Evolutionary conservation across 1,284 basidiomycete genomes (phyloP).

Genomic region (Microbotryum scabiosae): DNA sequence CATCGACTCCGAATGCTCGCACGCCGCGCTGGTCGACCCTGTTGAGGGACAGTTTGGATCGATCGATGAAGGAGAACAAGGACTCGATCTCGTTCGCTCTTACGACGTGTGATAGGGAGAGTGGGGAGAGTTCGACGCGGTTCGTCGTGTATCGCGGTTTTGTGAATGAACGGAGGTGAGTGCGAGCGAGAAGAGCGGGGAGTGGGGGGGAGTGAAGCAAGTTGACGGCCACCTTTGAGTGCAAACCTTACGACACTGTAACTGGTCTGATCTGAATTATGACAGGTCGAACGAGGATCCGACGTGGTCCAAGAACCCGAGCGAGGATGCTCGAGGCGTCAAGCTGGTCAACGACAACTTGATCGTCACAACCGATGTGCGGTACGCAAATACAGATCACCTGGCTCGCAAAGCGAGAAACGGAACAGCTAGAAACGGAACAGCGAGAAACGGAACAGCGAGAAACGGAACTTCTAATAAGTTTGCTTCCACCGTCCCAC

Average conservation of each 20-base stretch:
- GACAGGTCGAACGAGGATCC: slow-evolving; percentile 22
- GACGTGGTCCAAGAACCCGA: slow-evolving; percentile 29
- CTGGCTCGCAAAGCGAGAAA: too few relatives aligned
- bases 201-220: neutral
- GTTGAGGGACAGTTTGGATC: too few relatives aligned
- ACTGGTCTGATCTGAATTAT: slow-evolving; percentile 1
- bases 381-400: slow-evolving; percentile 12
- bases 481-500: neutral
- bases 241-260: too few relatives aligned
- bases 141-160: slow-evolving; percentile 42
- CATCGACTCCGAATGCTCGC: too few relatives aligned
- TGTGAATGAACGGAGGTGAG: slow-evolving; percentile 36
- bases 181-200: neutral
- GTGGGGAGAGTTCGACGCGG: slow-evolving; percentile 31
- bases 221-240: neutral
- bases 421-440: too few relatives aligned
- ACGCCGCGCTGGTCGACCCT: too few relatives aligned
- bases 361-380: slow-evolving; percentile 40
- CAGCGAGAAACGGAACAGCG: too few relatives aligned
- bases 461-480: neutral
- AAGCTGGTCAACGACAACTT: slow-evolving; percentile 35
- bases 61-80: slow-evolving; percentile 25
- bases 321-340: slow-evolving; percentile 30
- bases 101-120: slow-evolving; percentile 27
- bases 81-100: slow-evolving; percentile 37